Conservation (phyloP, 768 basidiomycete genomes). For the Peribolospora kevripleyi region DNA sequence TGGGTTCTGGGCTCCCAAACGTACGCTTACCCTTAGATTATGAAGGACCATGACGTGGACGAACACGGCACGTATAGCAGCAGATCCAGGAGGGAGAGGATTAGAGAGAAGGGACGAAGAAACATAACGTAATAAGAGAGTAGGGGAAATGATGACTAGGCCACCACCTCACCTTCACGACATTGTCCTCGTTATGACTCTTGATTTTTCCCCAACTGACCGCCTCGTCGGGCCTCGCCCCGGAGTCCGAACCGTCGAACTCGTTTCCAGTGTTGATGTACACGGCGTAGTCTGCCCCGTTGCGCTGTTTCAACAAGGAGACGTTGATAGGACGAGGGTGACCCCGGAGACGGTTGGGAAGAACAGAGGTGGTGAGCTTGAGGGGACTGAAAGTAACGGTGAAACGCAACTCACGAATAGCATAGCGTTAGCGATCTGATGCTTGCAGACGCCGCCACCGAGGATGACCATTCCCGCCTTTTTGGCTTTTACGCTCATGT, state of each 20-base stretch:
- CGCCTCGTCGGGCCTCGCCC: slow-evolving; percentile 89
- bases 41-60: not conserved
- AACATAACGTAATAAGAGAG: slow-evolving; percentile 43
- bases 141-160: slow-evolving; percentile 26
- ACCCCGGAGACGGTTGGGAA: not conserved
- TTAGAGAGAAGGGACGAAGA: not conserved
- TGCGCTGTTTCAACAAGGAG: slow-evolving; percentile 36
- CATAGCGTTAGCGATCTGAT: slow-evolving; percentile 99
- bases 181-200: slow-evolving; percentile 28
- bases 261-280: slow-evolving; percentile 98
- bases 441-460: slow-evolving; percentile 95
- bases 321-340: too few species aligned
- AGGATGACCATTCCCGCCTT: slow-evolving; percentile 97
- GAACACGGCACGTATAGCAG: not conserved
- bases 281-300: slow-evolving; percentile 91
- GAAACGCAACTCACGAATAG: slow-evolving; percentile 42
- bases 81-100: not conserved
- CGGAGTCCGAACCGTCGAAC: slow-evolving; percentile 95
- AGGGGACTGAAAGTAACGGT: not conserved
- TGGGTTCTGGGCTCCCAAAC: not conserved
- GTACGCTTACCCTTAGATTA: slow-evolving; percentile 1
- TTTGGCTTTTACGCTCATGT: slow-evolving; percentile 56
- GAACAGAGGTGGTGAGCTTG: not conserved
- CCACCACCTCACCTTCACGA: slow-evolving; percentile 16
- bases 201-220: slow-evolving; percentile 97